phyloP scores from a whole-genome alignment of 192 early-diverging fungal genomes.

The Gonapodya prolifera region DNA sequence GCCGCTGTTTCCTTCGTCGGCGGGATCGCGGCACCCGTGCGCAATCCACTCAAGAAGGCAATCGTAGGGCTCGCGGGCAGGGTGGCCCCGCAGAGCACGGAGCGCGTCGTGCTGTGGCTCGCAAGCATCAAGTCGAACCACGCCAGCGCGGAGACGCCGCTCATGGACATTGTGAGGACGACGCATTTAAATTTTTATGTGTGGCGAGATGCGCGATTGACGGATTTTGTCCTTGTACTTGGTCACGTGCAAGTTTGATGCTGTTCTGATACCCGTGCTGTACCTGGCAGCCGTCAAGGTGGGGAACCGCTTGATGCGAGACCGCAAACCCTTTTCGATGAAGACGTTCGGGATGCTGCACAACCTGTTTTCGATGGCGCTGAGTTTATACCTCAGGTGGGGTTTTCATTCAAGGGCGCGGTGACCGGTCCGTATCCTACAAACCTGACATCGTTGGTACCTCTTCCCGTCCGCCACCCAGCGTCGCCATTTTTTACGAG shows the following conservation, averaged over 20 bases:
- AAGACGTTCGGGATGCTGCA: slow-evolving; percentile 33
- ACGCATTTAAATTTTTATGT: neutral
- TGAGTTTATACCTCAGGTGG: slow-evolving; percentile 47
- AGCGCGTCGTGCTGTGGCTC: neutral
- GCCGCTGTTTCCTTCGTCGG: neutral
- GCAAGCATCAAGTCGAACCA: neutral
- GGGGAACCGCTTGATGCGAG: neutral
- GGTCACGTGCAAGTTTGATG: neutral
- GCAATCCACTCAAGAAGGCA: neutral
- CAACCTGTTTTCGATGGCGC: slow-evolving; percentile 34
- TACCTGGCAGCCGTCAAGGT: neutral
- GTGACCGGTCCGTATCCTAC: too few relatives aligned
- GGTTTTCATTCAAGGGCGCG: too few relatives aligned
- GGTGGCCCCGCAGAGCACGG: neutral
- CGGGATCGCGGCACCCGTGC: neutral
- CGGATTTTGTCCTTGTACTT: neutral
- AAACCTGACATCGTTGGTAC: too few relatives aligned
- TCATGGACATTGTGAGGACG: neutral
- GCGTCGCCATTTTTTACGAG: slow-evolving; percentile 25
- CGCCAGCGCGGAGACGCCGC: neutral
- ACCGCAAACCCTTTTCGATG: slow-evolving; percentile 17
- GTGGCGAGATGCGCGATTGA: neutral
- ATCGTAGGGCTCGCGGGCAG: neutral
- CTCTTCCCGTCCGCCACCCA: too few relatives aligned
- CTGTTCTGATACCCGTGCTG: neutral